These are phyloP conservation scores for Plasmopara viticola DNA, from an alignment of 352 stramenopile species.

Conservation along the genomic window DNA sequence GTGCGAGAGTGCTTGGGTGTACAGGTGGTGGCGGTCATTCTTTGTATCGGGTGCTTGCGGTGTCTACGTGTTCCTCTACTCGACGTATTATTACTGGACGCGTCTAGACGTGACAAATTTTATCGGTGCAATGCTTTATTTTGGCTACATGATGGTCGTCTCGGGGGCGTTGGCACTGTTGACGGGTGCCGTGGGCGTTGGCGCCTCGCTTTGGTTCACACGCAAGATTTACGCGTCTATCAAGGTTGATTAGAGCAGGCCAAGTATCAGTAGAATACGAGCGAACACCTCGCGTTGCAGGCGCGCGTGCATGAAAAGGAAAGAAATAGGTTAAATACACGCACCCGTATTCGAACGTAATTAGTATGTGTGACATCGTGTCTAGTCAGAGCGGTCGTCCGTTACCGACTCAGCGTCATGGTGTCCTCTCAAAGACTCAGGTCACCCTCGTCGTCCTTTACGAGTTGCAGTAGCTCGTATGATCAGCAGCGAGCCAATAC, in stretches of 20 bases:
- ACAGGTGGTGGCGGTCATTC: constrained; percentile 98
- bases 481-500: background rate
- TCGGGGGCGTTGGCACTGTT: constrained; percentile 94
- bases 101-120: constrained; percentile 92
- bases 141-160: constrained; percentile 99
- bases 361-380: background rate
- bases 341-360: background rate
- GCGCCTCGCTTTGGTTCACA: constrained; percentile 97
- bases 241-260: constrained; percentile 33
- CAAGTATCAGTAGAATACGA: background rate
- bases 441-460: constrained; percentile 8
- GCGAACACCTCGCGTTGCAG: background rate
- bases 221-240: constrained; percentile 94
- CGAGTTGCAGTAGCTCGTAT: constrained; percentile 6
- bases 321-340: background rate
- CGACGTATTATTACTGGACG: constrained; percentile 97
- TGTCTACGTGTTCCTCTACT: constrained; percentile 99
- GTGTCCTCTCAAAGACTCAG: constrained; percentile 10
- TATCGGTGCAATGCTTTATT: constrained; percentile 91
- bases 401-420: constrained; percentile 4
- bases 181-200: constrained; percentile 94
- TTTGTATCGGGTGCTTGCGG: constrained; percentile 94
- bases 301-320: too few species aligned
- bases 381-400: too few species aligned
- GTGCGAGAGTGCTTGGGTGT: background rate